Evolutionary conservation across 441 rosid genomes (phyloP), one percentile per base, ranked within the genome.

Genomic region (Adansonia rubrostipa): DNA sequence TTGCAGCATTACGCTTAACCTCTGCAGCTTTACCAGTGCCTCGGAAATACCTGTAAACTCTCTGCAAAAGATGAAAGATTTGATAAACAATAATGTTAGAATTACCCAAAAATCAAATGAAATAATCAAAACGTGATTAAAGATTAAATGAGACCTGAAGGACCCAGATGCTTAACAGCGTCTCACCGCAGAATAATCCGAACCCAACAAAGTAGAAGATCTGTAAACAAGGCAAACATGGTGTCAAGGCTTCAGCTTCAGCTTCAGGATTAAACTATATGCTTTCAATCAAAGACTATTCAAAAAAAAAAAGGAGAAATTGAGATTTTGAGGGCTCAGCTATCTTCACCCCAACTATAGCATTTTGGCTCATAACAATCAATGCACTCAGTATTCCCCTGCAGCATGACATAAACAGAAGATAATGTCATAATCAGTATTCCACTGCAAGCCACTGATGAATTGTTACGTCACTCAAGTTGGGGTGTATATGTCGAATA

Each of bases 151-250:
- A 50, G 51, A 92, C 99, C 99, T 92, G 98, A 72, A 95, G 54
- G 78, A 95, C 99, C 96, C 96, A 95, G 60, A 95, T 79, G 86
- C 97, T 93, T 76, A 92, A 77, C 64, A 91, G 45, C 45, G 90
- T 73, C 79, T 92, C 98, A 0, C 86, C 56, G 76, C 88, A 87
- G 88, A 91, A 93, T 0, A 91, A 79, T 22, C 85, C 98, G 47
- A 89, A 93, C 14, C 98, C 99, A 6, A 93, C 5, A 56, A 93
- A 91, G 91, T 93, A 95, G 89, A 95, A 89, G 82, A 95, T 93
- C 97, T 92, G 81, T 50, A 10, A 5, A 15, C 2, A 51, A 78
- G 8, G n/a, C 56, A 14, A 51, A 14, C 56, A 50, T 10, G 5
- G 56, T 36, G n/a, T 14, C n/a, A 51, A 4, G 56, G 56, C 56